A percentile compares a stretch with the other conserved stretches of the same genome.
These are phyloP conservation scores for Orbilia ellipsospora DNA, from an alignment of 2,329 filamentous ascomycete genomes.

Conservation along the genomic window DNA sequence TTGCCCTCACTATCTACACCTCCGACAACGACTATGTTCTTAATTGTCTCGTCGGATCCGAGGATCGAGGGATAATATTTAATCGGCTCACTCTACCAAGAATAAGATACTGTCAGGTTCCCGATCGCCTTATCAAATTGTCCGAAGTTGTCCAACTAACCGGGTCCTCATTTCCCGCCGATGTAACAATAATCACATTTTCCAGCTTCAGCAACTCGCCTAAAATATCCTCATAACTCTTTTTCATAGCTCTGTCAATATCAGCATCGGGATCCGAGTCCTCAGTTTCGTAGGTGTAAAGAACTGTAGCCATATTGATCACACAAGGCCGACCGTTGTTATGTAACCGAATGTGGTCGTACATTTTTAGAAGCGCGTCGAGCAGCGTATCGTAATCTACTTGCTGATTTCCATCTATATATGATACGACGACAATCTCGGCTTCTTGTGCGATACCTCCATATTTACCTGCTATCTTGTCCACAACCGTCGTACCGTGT, in stretches of 20 bases:
- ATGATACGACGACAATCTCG: conserved; percentile 13
- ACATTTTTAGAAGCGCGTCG: conserved; percentile 4
- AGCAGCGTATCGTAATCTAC: background rate
- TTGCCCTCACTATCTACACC: too few relatives aligned
- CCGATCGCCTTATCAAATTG: background rate
- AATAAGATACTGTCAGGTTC: background rate
- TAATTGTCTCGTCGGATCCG: background rate
- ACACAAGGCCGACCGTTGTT: conserved; percentile 14
- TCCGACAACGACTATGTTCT: background rate
- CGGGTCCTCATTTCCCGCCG: background rate
- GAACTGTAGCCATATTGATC: background rate
- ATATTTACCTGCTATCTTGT: conserved; percentile 3
- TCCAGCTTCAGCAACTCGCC: background rate
- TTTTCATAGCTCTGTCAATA: background rate
- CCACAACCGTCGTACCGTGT: background rate
- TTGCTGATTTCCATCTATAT: background rate
- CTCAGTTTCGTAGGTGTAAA: background rate
- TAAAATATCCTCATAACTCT: background rate
- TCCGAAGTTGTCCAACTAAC: background rate
- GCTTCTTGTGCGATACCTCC: conserved; percentile 16
- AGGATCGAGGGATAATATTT: background rate
- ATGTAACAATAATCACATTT: conserved; percentile 10
- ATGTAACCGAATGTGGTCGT: conserved; percentile 17
- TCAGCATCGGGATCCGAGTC: background rate
- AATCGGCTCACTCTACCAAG: background rate